Evolutionary conservation across 805 yeast genomes (phyloP).

Genomic region (Suhomyces prunicola): DNA sequence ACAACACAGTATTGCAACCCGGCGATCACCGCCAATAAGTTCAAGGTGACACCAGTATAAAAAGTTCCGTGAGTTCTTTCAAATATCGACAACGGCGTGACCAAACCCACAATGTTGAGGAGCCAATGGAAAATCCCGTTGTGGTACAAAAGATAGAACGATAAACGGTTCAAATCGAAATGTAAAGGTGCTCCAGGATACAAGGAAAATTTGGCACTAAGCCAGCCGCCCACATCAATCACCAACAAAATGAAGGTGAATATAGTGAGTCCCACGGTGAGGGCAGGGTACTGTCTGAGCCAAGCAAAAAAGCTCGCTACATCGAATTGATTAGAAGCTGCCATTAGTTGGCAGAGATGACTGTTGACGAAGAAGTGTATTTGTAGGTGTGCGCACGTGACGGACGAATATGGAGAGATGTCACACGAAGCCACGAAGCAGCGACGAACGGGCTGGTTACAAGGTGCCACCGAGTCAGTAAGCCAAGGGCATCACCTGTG

Average conservation of each 20-base stretch:
- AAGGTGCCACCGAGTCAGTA: background rate
- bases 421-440: background rate
- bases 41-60: conserved; percentile 77
- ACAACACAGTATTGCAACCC: conserved; percentile 60
- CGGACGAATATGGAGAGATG: background rate
- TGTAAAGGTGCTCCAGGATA: conserved; percentile 53
- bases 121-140: conserved; percentile 56
- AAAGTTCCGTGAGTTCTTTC: conserved; percentile 80
- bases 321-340: conserved; percentile 1
- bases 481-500: no score
- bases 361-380: background rate
- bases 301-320: conserved; percentile 1
- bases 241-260: conserved; percentile 49
- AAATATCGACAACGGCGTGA: conserved; percentile 59
- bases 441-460: no score
- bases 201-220: conserved; percentile 42
- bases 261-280: conserved; percentile 57
- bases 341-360: background rate
- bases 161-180: conserved; percentile 47
- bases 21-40: conserved; percentile 64
- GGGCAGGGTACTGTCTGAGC: conserved; percentile 45
- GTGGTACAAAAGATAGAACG: conserved; percentile 75
- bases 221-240: conserved; percentile 25
- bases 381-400: conserved; percentile 1
- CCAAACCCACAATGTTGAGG: conserved; percentile 55